Base-by-base conservation (phyloP, 768 basidiomycete genomes). In the Phallus indusiatus region DNA sequence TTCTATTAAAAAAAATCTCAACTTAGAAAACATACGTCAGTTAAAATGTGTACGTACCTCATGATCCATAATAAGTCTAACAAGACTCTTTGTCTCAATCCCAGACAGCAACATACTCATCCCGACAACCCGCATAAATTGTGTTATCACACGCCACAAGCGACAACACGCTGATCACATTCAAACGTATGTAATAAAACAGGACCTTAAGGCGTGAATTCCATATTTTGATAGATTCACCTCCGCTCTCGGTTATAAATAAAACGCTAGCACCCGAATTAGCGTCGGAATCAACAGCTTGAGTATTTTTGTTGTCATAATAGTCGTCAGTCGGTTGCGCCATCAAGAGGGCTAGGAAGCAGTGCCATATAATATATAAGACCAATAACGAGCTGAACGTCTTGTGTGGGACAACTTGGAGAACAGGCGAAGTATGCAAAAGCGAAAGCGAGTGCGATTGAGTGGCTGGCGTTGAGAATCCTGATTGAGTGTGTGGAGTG, bases 361-460 rank as follows among this genome's bases (percentile, higher is more conserved):
- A n/a, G n/a, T 14, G 76, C 71, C 83, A 93, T 84, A 64, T 88
- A 91, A 68, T 95, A 94, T 12, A 97, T 80, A 67, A 97, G 97
- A 10, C 95, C 95, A n/a, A 68, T 84, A 94, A 70, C 97, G 95
- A 2, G 94, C 95, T 1, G 90, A 89, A 64, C 88, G 85, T 85
- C 63, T 91, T 89, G 56, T 24, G 59, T 56, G 53, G 4, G 60
- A 84, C 81, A 20, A 95, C 83, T 54, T 76, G 71, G 28, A 90
- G 67, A 18, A 73, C 72, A 17, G 35, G 52, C 7, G 64, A 62
- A 10, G 36, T 8, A 47, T 51, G 56, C n/a, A n/a, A n/a, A n/a
- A n/a, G n/a, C n/a, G n/a, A n/a, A n/a, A n/a, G n/a, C n/a, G 61
- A 36, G 56, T 57, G 18, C 59, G 28, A 28, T 0, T 20, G 34